These are phyloP conservation scores for Fusarium transvaalense DNA, from an alignment of 2,329 filamentous ascomycete species.

Conservation along the genomic window DNA sequence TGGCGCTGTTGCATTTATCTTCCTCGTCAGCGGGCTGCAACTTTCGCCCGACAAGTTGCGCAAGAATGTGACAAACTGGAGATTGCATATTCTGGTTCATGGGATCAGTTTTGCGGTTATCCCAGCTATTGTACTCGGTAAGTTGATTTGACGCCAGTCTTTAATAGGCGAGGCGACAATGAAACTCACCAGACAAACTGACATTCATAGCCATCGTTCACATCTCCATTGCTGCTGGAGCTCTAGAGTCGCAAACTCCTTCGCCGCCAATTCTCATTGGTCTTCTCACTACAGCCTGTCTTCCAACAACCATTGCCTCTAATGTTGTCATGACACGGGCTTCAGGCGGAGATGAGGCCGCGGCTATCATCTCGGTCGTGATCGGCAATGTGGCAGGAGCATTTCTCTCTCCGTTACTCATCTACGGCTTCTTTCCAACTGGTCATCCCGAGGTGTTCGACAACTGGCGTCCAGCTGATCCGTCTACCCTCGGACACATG, in stretches of 20 bases:
- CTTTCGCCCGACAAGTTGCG: constrained; percentile 72
- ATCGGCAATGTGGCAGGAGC: constrained; percentile 77
- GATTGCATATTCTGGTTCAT: constrained; percentile 76
- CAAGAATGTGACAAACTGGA: constrained; percentile 73
- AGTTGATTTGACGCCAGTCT: constrained; percentile 21
- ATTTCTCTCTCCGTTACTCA: constrained; percentile 74
- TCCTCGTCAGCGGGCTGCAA: constrained; percentile 78
- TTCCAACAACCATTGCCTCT: constrained; percentile 78
- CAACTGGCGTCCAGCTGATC: constrained; percentile 65
- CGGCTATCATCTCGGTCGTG: constrained; percentile 75
- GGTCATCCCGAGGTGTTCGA: constrained; percentile 63
- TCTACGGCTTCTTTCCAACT: constrained; percentile 70
- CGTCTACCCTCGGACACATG: constrained; percentile 68
- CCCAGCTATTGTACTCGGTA: constrained; percentile 71
- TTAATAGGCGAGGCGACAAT: background rate
- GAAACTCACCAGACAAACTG: constrained; percentile 8
- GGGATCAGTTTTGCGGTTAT: constrained; percentile 75
- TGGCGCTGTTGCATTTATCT: constrained; percentile 76
- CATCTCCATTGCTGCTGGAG: constrained; percentile 61
- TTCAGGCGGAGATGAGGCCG: constrained; percentile 75
- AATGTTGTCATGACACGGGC: constrained; percentile 81
- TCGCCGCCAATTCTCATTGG: constrained; percentile 75
- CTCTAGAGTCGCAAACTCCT: constrained; percentile 66
- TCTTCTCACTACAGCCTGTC: constrained; percentile 74
- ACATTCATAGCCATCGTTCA: constrained; percentile 57